phyloP scores from a whole-genome alignment of 2,329 filamentous ascomycete genomes.

The Gaeumannomyces sp. region DNA sequence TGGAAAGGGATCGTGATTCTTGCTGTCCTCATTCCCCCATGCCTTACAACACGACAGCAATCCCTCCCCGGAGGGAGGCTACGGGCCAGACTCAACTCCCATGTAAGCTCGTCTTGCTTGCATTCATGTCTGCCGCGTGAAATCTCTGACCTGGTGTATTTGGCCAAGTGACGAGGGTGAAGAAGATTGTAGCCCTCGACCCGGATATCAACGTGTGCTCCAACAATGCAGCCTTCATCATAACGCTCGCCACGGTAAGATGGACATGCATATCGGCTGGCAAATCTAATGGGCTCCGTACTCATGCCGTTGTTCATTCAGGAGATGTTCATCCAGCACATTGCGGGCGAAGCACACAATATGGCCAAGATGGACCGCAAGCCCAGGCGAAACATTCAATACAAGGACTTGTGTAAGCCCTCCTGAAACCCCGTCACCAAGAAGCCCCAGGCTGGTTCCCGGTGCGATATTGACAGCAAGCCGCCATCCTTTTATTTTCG shows the following conservation, averaged over 20 bases:
- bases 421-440: neutral
- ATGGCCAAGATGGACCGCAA: conserved; percentile 89
- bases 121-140: neutral
- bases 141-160: neutral
- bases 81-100: conserved; percentile 82
- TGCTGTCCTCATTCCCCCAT: conserved; percentile 38
- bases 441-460: neutral
- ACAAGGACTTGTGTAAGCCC: conserved; percentile 76
- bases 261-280: neutral
- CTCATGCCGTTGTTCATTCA: conserved; percentile 26
- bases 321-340: conserved; percentile 95
- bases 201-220: conserved; percentile 81
- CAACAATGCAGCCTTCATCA: conserved; percentile 89
- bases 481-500: neutral
- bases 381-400: conserved; percentile 88
- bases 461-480: conserved; percentile 2
- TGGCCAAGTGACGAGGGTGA: conserved; percentile 75
- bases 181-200: conserved; percentile 89
- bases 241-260: conserved; percentile 77
- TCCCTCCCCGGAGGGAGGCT: conserved; percentile 71
- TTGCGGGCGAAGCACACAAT: conserved; percentile 77
- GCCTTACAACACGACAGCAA: conserved; percentile 86
- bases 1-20: neutral
- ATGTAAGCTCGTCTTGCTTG: conserved; percentile 47
- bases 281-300: neutral